A percentile compares a stretch with the other conserved stretches of the same genome.
phyloP scores from a whole-genome alignment of 805 yeast species.

The Candida qinlingensis region DNA sequence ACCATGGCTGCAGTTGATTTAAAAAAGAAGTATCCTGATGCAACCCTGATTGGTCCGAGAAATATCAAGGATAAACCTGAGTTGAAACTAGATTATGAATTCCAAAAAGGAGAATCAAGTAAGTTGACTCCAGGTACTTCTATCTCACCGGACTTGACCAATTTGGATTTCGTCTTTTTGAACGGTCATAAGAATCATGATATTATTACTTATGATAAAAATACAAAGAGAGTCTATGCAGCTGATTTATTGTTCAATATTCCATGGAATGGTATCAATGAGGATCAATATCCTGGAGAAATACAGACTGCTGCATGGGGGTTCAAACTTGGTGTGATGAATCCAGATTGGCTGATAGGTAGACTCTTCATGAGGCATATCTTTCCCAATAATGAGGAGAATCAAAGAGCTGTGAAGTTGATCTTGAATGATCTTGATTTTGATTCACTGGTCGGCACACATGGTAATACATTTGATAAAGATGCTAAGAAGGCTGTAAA shows the following conservation, averaged over 20 bases:
- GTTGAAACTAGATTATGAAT: constrained; percentile 33
- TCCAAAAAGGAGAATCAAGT: constrained; percentile 33
- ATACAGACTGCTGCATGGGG: constrained; percentile 41
- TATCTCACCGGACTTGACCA: constrained; percentile 36
- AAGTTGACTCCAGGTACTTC: constrained; percentile 27
- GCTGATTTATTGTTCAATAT: constrained; percentile 61
- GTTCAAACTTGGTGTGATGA: constrained; percentile 34
- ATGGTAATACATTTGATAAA: constrained; percentile 50
- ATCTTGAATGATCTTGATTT: constrained; percentile 36
- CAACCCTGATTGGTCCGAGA: constrained; percentile 48
- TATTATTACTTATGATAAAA: constrained; percentile 43
- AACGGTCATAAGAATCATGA: constrained; percentile 58
- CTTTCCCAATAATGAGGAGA: constrained; percentile 12
- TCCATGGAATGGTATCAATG: constrained; percentile 44
- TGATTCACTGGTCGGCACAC: constrained; percentile 49
- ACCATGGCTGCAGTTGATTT: constrained; percentile 56
- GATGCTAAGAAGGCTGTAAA: constrained; percentile 26
- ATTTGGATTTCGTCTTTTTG: constrained; percentile 50
- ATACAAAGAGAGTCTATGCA: constrained; percentile 44
- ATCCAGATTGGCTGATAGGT: constrained; percentile 37
- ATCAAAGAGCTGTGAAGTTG: constrained; percentile 13
- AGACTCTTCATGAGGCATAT: constrained; percentile 25
- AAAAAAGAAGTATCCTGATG: constrained; percentile 42
- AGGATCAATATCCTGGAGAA: constrained; percentile 39
- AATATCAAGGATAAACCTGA: constrained; percentile 34